Base-by-base conservation (phyloP, 352 stramenopile species). In the Pythium guiyangense region DNA sequence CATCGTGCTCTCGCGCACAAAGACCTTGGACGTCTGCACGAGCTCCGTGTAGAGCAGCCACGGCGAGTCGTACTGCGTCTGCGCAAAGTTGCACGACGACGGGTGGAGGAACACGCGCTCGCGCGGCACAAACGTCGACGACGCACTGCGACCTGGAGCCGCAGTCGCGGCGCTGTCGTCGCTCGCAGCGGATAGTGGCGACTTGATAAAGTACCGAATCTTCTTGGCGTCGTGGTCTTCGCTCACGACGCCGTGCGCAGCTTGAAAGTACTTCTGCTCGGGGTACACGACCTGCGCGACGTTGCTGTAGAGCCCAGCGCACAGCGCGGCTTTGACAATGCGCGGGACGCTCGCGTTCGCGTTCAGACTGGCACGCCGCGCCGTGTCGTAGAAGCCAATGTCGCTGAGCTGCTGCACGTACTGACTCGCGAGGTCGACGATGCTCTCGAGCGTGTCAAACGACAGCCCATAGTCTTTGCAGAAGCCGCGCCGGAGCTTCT, bases 101-200 rank as follows among this genome's bases (percentile, higher is more conserved):
- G 97, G 96, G 62, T 99, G 97, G 22, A 99, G 74, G 66, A 98
- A 99, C 18, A 99, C 96, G 45, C 96, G 85, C 69, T 98, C 95
- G 43, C 89, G 74, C 31, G 69, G 72, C 20, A 55, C 64, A 31
- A 69, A n/a, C n/a, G n/a, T n/a, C n/a, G n/a, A 54, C 22, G n/a
- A 20, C 20, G 18, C 26, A 4, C 25, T 14, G 8, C 11, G n/a
- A n/a, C n/a, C n/a, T n/a, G 10, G 12, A n/a, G n/a, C n/a, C 57
- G 46, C 25, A 64, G 47, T 20, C n/a, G n/a, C n/a, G 52, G 44
- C 25, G 51, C 54, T 37, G 31, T 37, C 44, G 18, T 64, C 57
- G 25, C 35, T 52, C 51, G 43, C 44, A 52, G 52, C 9, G 37
- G 53, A 14, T 60, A 49, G 18, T 61, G 67, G 26, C 74, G 84